Conservation (phyloP, 805 yeast species). For the Candida orba region DNA sequence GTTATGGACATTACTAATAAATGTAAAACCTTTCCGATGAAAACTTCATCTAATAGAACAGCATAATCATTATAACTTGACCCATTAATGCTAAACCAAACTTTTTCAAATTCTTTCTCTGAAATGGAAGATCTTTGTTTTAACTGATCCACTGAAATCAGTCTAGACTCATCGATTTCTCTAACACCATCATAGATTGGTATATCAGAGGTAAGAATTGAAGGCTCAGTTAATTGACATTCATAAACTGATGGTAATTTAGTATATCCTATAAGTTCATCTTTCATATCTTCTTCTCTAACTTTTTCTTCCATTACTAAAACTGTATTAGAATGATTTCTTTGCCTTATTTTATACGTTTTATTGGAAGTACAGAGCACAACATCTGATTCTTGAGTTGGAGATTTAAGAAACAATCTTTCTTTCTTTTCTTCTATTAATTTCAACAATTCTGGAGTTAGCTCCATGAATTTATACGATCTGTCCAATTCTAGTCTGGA, state of each 20-base stretch:
- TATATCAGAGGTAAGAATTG: constrained; percentile 24
- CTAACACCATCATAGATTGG: constrained; percentile 33
- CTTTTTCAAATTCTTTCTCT: constrained; percentile 38
- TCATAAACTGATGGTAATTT: constrained; percentile 33
- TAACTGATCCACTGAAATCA: constrained; percentile 25
- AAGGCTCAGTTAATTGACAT: constrained; percentile 26
- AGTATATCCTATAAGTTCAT: constrained; percentile 27
- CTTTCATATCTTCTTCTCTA: constrained; percentile 20
- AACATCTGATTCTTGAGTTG: constrained; percentile 32
- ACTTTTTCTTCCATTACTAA: constrained; percentile 36
- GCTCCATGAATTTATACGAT: constrained; percentile 43
- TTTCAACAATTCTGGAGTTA: constrained; percentile 41
- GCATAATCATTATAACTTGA: constrained; percentile 42
- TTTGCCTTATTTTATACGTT: constrained; percentile 65
- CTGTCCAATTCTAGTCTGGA: constrained; percentile 15
- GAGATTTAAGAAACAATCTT: constrained; percentile 24
- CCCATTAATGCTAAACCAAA: constrained; percentile 53
- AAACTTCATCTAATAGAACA: constrained; percentile 28
- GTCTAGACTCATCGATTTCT: constrained; percentile 3
- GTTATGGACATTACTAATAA: constrained; percentile 31
- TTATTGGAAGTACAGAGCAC: constrained; percentile 51
- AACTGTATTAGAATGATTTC: constrained; percentile 85
- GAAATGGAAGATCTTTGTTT: constrained; percentile 47
- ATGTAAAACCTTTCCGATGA: constrained; percentile 29
- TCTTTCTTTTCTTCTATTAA: constrained; percentile 26